Evolutionary conservation across 1,284 basidiomycete species (phyloP).

Genomic region (Rhodotorula sp.): DNA sequence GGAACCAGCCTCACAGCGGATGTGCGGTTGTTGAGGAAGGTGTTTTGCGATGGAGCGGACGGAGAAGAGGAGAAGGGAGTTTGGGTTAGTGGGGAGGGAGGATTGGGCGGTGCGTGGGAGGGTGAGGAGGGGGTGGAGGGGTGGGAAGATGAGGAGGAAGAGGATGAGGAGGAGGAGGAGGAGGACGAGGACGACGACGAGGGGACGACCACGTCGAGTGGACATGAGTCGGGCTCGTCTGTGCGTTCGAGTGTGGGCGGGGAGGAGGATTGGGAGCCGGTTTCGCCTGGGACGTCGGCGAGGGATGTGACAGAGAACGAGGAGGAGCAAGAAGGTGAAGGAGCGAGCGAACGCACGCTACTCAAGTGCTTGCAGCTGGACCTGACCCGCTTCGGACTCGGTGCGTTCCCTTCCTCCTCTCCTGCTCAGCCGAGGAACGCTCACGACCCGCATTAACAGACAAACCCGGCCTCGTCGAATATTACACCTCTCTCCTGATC

Average conservation of each 20-base stretch:
- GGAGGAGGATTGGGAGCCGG: constrained; percentile 2
- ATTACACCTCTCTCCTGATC: constrained; percentile 38
- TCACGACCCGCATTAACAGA: constrained; percentile 10
- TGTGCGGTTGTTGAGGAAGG: constrained; percentile 33
- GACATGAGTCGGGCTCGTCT: background rate
- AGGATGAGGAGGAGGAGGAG: background rate
- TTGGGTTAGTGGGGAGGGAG: constrained; percentile 35
- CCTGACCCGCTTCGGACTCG: constrained; percentile 36
- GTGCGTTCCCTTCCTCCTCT: constrained; percentile 2
- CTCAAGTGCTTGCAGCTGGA: constrained; percentile 42
- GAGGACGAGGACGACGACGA: background rate
- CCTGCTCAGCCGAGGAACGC: background rate
- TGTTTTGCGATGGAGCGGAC: constrained; percentile 14
- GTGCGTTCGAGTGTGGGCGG: background rate
- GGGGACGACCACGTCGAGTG: constrained; percentile 11
- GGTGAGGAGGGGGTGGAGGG: constrained; percentile 27
- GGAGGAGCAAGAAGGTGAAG: constrained; percentile 6
- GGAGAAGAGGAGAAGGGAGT: constrained; percentile 29
- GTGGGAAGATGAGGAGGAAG: background rate
- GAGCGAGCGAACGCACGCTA: constrained; percentile 26
- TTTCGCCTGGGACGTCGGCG: background rate
- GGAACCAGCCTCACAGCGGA: constrained; percentile 37
- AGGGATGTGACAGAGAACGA: background rate
- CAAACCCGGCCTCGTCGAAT: constrained; percentile 40
- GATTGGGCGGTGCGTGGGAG: constrained; percentile 33